Conservation (phyloP, 2,329 filamentous ascomycete genomes). For the Diaporthe sp. region DNA sequence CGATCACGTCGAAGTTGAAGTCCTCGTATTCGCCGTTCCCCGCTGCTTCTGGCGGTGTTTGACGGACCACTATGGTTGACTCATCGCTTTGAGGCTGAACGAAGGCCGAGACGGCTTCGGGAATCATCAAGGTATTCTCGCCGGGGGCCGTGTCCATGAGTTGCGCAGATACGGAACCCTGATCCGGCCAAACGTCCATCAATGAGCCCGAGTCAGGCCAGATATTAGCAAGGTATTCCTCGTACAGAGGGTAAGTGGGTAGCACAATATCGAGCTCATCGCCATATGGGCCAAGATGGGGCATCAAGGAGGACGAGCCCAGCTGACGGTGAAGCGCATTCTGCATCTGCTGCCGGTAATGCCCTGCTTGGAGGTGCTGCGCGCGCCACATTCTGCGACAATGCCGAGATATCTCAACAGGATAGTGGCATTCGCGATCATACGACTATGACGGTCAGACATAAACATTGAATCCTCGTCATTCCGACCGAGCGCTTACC, state of each 20-base stretch:
- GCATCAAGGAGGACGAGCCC: background rate
- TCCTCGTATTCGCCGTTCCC: background rate
- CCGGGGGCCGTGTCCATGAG: background rate
- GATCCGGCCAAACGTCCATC: background rate
- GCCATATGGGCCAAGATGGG: background rate
- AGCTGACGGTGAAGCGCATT: background rate
- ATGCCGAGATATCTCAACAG: background rate
- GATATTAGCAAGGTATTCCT: background rate
- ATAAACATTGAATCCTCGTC: background rate
- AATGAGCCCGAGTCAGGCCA: background rate
- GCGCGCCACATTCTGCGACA: background rate
- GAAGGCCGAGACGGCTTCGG: background rate
- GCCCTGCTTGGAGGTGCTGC: background rate
- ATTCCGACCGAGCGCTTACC: background rate
- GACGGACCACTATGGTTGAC: background rate
- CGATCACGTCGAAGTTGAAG: background rate
- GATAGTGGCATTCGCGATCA: background rate
- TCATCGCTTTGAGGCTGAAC: background rate
- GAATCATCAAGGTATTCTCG: background rate
- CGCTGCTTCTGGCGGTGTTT: background rate
- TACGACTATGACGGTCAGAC: background rate
- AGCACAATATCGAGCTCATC: background rate
- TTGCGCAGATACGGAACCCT: background rate
- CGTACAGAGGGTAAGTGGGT: background rate
- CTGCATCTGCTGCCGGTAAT: background rate